Evolutionary conservation across 495 filamentous ascomycete species (phyloP).

Genomic region (Trichoderma orchidacearum): DNA sequence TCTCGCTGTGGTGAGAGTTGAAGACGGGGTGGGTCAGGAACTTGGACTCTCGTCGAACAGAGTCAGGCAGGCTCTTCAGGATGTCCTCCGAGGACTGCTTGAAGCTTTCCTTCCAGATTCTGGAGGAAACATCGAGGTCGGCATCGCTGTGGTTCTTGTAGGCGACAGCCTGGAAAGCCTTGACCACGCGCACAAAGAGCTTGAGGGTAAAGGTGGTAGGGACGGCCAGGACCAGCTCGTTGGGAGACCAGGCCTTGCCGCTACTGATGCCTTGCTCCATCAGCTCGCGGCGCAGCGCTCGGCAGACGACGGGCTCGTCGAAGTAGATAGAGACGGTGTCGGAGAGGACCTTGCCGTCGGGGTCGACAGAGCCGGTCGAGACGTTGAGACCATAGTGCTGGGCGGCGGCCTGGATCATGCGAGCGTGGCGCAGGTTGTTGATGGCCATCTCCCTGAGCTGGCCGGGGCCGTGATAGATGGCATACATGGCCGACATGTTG

Average conservation of each 20-base stretch:
- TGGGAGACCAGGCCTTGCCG: background rate
- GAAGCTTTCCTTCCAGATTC: slow-evolving; percentile 8
- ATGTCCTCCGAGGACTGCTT: slow-evolving; percentile 5
- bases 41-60: slow-evolving; percentile 54
- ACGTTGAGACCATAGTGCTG: slow-evolving; percentile 52
- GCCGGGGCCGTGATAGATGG: slow-evolving; percentile 86
- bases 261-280: background rate
- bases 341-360: slow-evolving; percentile 47
- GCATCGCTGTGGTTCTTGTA: slow-evolving; percentile 10
- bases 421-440: slow-evolving; percentile 54
- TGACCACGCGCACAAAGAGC: slow-evolving; percentile 22
- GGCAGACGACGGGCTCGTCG: slow-evolving; percentile 7
- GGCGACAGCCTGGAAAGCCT: slow-evolving; percentile 37
- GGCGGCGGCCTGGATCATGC: slow-evolving; percentile 54
- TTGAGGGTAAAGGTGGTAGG: slow-evolving; percentile 14
- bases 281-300: background rate
- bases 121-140: slow-evolving; percentile 17
- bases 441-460: slow-evolving; percentile 81
- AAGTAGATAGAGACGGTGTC: slow-evolving; percentile 71
- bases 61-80: slow-evolving; percentile 34
- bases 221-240: background rate
- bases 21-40: slow-evolving; percentile 92
- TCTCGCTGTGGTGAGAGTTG: slow-evolving; percentile 95
- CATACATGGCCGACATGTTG: slow-evolving; percentile 97
- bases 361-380: slow-evolving; percentile 37